These are phyloP conservation scores for Thuidium tamariscinum DNA, from an alignment of 225 moss, liverwort and hornwort species.

Conservation along the genomic window DNA sequence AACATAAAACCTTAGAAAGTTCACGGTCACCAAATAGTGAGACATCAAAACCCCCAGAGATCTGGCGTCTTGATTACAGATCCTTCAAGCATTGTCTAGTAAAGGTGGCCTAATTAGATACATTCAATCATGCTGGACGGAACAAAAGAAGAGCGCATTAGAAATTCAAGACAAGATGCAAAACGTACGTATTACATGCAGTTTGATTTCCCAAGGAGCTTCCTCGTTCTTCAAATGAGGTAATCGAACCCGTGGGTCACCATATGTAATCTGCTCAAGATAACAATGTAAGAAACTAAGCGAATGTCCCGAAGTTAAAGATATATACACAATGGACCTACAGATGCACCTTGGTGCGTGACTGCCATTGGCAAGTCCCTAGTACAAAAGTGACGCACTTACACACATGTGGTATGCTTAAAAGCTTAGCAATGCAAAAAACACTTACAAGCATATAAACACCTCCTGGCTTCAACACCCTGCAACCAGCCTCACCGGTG, in stretches of 20 bases:
- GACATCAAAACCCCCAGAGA: neutral
- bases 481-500: conserved; percentile 5
- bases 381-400: neutral
- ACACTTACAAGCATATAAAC: conserved; percentile 63
- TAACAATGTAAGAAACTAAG: neutral
- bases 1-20: neutral
- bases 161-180: neutral
- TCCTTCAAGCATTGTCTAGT: neutral
- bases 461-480: conserved; percentile 80
- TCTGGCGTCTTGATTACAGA: neutral
- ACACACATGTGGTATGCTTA: neutral
- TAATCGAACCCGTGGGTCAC: conserved; percentile 77
- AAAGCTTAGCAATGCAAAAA: neutral
- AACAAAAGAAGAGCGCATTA: neutral
- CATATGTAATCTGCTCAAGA: conserved; percentile 59
- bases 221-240: conserved; percentile 47
- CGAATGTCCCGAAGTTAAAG: neutral
- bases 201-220: conserved; percentile 27
- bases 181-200: conserved; percentile 38
- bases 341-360: neutral
- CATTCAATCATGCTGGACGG: neutral
- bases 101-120: neutral
- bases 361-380: neutral
- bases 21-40: neutral
- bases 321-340: neutral